These are phyloP conservation scores for Patellifolia procumbens DNA, from an alignment of 179 eudicot genomes.

Conservation along the genomic window DNA sequence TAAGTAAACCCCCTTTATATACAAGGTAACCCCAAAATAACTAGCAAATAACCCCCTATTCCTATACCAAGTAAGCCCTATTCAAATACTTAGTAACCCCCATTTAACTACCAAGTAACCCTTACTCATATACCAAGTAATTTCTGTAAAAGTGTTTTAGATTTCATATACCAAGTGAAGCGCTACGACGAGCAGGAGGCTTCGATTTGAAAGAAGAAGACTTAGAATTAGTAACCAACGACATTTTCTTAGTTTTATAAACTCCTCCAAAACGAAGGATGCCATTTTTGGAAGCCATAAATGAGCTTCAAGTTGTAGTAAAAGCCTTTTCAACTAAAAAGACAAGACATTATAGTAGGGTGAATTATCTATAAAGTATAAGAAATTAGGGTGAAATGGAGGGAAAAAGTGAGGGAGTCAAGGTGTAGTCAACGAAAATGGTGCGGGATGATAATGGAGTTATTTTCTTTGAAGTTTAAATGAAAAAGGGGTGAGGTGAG, in stretches of 20 bases:
- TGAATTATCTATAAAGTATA: too few species aligned
- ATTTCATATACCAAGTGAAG: constrained; percentile 39
- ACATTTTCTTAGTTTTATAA: constrained; percentile 29
- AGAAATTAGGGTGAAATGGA: background rate
- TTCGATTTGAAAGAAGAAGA: constrained; percentile 64
- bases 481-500: constrained; percentile 17
- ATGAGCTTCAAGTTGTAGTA: background rate
- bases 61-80: too few species aligned
- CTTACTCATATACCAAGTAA: too few species aligned
- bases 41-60: too few species aligned
- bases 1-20: too few species aligned
- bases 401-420: background rate
- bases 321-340: background rate
- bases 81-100: too few species aligned
- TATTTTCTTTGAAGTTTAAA: constrained; percentile 28
- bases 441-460: background rate
- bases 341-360: too few species aligned
- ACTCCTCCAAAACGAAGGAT: constrained; percentile 27
- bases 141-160: too few species aligned
- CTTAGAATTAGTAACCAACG: constrained; percentile 40
- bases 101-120: too few species aligned
- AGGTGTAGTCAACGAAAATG: background rate
- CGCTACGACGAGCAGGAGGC: constrained; percentile 62
- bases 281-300: constrained; percentile 43
- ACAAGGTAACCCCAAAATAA: too few species aligned